Conservation (phyloP, 257 asterid genomes). For the Solanum corneliomulleri region DNA sequence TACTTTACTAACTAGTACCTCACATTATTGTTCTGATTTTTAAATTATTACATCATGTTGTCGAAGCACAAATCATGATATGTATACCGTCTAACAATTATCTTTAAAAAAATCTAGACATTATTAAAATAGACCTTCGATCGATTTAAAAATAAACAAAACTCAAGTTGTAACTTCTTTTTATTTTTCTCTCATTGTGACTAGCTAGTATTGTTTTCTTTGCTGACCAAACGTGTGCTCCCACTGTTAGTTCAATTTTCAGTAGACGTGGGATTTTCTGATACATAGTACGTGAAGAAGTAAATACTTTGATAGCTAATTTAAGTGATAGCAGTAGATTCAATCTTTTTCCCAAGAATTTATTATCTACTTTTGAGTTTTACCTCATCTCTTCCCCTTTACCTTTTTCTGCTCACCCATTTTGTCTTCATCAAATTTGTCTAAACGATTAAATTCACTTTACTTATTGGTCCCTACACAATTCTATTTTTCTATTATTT, state of each 20-base stretch:
- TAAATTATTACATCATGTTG: not conserved
- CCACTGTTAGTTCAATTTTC: constrained; percentile 13
- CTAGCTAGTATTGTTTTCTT: not conserved
- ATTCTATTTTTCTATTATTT: not conserved
- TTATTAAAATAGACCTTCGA: no score
- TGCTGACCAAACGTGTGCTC: constrained; percentile 24
- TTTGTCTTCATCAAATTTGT: constrained; percentile 49
- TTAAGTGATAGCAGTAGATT: constrained; percentile 7
- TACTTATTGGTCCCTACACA: not conserved
- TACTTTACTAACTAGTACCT: not conserved
- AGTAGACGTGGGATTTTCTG: constrained; percentile 1
- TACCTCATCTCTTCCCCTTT: constrained; percentile 22
- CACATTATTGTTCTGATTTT: not conserved
- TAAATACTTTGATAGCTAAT: not conserved
- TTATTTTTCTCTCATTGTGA: not conserved
- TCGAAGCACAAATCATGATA: not conserved
- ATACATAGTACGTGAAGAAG: not conserved
- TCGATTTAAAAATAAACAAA: no score
- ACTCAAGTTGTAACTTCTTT: not conserved
- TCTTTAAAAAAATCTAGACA: not conserved
- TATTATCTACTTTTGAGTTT: constrained; percentile 22
- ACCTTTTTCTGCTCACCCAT: constrained; percentile 31
- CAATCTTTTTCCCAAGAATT: not conserved
- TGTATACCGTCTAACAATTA: no score
- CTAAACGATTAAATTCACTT: not conserved